Evolutionary conservation across 257 asterid genomes (phyloP).

Genomic region (Sherardia arvensis): DNA sequence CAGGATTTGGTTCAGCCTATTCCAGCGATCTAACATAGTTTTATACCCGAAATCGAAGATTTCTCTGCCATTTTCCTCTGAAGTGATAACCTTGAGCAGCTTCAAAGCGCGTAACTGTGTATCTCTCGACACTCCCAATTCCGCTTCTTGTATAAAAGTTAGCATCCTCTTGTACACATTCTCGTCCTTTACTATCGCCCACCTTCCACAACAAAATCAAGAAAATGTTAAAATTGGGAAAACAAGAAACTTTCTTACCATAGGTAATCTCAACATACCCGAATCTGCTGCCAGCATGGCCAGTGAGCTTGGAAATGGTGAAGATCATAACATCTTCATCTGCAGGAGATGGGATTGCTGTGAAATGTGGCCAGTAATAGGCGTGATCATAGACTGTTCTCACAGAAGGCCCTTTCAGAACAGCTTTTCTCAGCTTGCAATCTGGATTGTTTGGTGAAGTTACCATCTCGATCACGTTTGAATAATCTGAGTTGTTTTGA

Average conservation of each 20-base stretch:
- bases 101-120: slow-evolving; percentile 52
- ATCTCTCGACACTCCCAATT: slow-evolving; percentile 52
- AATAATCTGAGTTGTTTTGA: slow-evolving; percentile 23
- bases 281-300: slow-evolving; percentile 78
- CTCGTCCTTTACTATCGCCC: slow-evolving; percentile 62
- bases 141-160: slow-evolving; percentile 15
- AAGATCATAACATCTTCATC: slow-evolving; percentile 66
- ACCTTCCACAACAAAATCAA: slow-evolving; percentile 24
- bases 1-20: slow-evolving; percentile 27
- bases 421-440: slow-evolving; percentile 35
- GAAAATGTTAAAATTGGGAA: not conserved
- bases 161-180: slow-evolving; percentile 35
- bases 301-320: slow-evolving; percentile 65
- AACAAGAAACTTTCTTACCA: not conserved
- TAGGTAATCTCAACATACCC: slow-evolving; percentile 30
- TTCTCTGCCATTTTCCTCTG: slow-evolving; percentile 24
- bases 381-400: slow-evolving; percentile 50
- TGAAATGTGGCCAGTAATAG: slow-evolving; percentile 74
- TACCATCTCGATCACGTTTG: slow-evolving; percentile 49
- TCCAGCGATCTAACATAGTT: slow-evolving; percentile 55
- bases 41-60: slow-evolving; percentile 35
- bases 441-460: slow-evolving; percentile 78
- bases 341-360: slow-evolving; percentile 56
- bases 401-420: slow-evolving; percentile 24
- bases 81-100: slow-evolving; percentile 32